phyloP scores from a whole-genome alignment of 176 grass and related monocot genomes.

The Oryza brachyantha region DNA sequence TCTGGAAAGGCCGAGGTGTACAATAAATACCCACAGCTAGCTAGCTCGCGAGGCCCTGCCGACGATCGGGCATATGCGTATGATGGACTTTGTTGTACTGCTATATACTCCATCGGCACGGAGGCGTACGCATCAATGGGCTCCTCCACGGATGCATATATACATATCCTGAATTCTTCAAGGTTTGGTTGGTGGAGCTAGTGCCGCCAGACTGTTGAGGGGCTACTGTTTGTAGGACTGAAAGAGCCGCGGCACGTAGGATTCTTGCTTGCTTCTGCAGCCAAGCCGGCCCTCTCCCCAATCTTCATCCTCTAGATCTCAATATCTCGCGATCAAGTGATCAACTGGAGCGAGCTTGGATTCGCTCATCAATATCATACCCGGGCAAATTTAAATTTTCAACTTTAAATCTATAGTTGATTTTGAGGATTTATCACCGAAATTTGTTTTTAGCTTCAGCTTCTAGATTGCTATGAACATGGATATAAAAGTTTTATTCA shows the following conservation, averaged over 20 bases:
- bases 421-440: no score
- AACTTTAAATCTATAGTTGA: no score
- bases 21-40: background rate
- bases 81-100: background rate
- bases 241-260: conserved; percentile 15
- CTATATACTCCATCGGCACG: background rate
- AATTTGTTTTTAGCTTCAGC: no score
- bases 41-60: background rate
- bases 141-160: background rate
- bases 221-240: conserved; percentile 33
- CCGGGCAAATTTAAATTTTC: no score
- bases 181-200: conserved; percentile 19
- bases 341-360: background rate
- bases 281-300: conserved; percentile 5
- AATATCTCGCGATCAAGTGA: background rate
- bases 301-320: background rate
- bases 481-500: no score
- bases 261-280: conserved; percentile 51
- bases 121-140: conserved; percentile 6
- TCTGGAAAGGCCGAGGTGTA: background rate
- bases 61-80: background rate
- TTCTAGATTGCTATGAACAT: no score
- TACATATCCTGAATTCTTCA: background rate
- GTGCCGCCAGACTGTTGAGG: background rate
- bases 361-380: background rate